phyloP scores from a whole-genome alignment of 805 yeast species.

The Cyberlindnera mrakii region DNA sequence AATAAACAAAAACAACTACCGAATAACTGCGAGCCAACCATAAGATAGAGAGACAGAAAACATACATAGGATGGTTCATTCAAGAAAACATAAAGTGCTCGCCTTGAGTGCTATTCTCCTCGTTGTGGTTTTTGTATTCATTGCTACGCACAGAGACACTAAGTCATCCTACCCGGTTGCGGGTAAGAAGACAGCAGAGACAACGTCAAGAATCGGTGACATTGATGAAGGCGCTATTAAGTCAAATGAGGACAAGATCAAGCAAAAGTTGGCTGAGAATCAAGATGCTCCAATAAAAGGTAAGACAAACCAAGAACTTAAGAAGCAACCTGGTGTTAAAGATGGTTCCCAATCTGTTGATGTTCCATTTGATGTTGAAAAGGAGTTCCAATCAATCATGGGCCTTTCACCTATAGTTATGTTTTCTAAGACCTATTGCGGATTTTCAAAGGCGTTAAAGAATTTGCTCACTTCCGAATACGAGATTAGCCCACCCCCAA shows the following conservation, averaged over 20 bases:
- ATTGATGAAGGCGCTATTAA: conserved; percentile 38
- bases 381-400: conserved; percentile 52
- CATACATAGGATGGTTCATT: background rate
- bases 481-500: conserved; percentile 64
- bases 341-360: background rate
- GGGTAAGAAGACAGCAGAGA: background rate
- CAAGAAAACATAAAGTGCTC: conserved; percentile 35
- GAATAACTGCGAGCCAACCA: background rate
- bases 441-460: conserved; percentile 70
- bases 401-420: conserved; percentile 59
- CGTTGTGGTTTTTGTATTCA: conserved; percentile 30
- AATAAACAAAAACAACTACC: too few species aligned
- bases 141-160: conserved; percentile 22
- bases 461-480: conserved; percentile 56
- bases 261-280: conserved; percentile 11
- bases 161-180: background rate
- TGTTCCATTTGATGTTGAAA: conserved; percentile 39
- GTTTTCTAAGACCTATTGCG: conserved; percentile 56
- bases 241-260: conserved; percentile 27
- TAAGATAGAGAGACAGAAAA: background rate
- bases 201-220: conserved; percentile 24
- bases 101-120: conserved; percentile 36
- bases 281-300: background rate
- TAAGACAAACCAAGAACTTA: conserved; percentile 1
- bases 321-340: too few species aligned